Evolutionary conservation across 1,284 basidiomycete genomes (phyloP).

Genomic region (Trichosporon asahii): DNA sequence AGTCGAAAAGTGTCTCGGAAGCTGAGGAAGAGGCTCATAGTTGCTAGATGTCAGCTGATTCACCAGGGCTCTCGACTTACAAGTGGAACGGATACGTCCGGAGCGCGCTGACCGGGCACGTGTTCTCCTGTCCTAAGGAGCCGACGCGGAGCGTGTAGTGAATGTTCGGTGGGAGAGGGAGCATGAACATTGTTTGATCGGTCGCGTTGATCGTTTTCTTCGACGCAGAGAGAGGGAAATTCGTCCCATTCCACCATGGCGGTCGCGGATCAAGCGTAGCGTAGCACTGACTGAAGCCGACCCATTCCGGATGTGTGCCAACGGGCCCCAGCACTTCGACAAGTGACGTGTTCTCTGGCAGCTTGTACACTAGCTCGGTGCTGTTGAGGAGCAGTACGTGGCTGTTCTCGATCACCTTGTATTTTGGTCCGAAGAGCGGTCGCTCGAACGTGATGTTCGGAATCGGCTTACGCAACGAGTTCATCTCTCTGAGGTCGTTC

Average conservation of each 20-base stretch:
- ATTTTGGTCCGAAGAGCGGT: neutral
- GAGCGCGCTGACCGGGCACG: neutral
- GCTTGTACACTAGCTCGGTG: neutral
- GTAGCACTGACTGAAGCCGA: neutral
- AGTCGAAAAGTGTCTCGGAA: too few relatives aligned
- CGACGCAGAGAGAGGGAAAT: neutral
- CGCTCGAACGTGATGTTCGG: neutral
- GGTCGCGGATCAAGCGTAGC: neutral
- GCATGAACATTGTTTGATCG: neutral
- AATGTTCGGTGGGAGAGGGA: neutral
- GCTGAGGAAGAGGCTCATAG: neutral
- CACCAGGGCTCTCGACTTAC: neutral
- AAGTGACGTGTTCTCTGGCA: neutral
- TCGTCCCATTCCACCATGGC: neutral
- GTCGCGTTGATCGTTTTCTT: neutral
- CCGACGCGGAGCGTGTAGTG: neutral
- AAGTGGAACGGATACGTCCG: neutral
- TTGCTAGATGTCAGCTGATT: neutral
- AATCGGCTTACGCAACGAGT: too few relatives aligned
- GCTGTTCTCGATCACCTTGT: neutral
- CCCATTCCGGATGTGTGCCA: neutral
- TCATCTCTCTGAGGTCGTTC: neutral
- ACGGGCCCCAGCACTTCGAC: neutral
- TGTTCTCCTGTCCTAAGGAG: neutral
- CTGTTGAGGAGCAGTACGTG: neutral